Evolutionary conservation across 164 flowering plant genomes (phyloP).

Genomic region (Kalanchoe fedtschenkoi): DNA sequence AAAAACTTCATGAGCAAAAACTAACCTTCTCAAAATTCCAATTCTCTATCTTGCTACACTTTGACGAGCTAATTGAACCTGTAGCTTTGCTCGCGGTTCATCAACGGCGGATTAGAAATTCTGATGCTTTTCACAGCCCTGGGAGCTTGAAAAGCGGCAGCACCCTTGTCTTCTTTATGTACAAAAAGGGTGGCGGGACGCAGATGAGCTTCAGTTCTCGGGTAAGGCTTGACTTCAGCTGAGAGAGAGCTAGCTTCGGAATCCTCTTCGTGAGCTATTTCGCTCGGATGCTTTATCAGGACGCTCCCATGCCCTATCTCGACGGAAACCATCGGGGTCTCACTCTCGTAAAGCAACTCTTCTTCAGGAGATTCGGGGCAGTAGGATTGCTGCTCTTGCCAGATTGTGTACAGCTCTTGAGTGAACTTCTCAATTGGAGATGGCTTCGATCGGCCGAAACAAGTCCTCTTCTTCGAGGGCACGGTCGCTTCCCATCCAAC

Average conservation of each 20-base stretch:
- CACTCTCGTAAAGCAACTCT: constrained; percentile 74
- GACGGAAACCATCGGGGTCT: constrained; percentile 80
- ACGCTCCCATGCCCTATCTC: constrained; percentile 97
- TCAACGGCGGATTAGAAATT: constrained; percentile 16
- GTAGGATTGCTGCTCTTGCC: constrained; percentile 76
- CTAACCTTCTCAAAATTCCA: not conserved
- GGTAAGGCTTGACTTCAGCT: constrained; percentile 42
- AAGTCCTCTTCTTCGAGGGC: constrained; percentile 87
- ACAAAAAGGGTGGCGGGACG: constrained; percentile 27
- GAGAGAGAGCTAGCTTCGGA: constrained; percentile 95
- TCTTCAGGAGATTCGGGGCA: constrained; percentile 75
- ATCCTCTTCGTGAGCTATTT: constrained; percentile 74
- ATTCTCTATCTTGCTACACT: not conserved
- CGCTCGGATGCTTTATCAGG: constrained; percentile 69
- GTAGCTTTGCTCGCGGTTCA: constrained; percentile 26
- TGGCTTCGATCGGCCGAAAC: constrained; percentile 57
- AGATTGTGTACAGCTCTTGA: constrained; percentile 64
- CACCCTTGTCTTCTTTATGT: constrained; percentile 26
- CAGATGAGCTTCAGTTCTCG: constrained; percentile 41
- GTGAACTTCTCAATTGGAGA: constrained; percentile 93
- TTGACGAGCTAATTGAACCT: constrained; percentile 14
- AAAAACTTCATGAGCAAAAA: constrained; percentile 5
- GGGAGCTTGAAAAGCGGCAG: constrained; percentile 15
- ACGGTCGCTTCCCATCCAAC: constrained; percentile 68
- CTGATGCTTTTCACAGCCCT: constrained; percentile 25